Evolutionary conservation across 257 asterid species (phyloP), one percentile per base, ranked within the genome.

Genomic region (Salvia splendens): DNA sequence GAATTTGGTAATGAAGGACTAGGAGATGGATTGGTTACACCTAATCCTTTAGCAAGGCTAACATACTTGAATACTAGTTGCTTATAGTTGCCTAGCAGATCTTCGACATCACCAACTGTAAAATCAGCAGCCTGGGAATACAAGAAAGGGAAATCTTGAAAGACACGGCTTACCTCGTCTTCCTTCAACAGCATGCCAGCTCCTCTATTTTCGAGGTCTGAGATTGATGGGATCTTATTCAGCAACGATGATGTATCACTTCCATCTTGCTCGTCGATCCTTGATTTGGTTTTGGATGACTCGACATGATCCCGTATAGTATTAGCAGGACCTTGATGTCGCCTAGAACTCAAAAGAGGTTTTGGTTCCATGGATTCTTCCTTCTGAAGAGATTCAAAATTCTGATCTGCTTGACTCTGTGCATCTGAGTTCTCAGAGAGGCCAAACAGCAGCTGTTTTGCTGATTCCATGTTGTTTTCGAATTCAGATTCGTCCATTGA

Each of bases 401-500:
- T 79, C 42, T 67, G 89, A 82, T 80, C 80, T 46, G 75, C 38
- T 75, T 84, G 88, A 65, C 67, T 52, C 5, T 76, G 69, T 7
- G 40, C 46, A 33, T 83, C 83, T 28, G 86, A 77, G 73, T 69
- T 84, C 50, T 82, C 87, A 2, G 89, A 84, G 78, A 87, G 89
- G 63, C 90, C 88, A 67, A 83, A 79, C 41, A 85, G 92, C 67
- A 91, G 87, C 43, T 86, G 65, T 73, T 68, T 83, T 43, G 96
- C 94, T 54, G 89, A 88, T 70, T 86, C 95, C 95, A 94, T 91
- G 75, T 91, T 87, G 48, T 68, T 82, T 74, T 91, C 83, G 16
- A 81, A 91, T 77, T 94, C 96, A 0, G 53, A 73, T 73, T 94
- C 99, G 2, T 88, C 95, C 97, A 94, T 86, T 50, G 99, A 94